phyloP scores from a whole-genome alignment of 768 basidiomycete genomes.

The Auricularia sp. region DNA sequence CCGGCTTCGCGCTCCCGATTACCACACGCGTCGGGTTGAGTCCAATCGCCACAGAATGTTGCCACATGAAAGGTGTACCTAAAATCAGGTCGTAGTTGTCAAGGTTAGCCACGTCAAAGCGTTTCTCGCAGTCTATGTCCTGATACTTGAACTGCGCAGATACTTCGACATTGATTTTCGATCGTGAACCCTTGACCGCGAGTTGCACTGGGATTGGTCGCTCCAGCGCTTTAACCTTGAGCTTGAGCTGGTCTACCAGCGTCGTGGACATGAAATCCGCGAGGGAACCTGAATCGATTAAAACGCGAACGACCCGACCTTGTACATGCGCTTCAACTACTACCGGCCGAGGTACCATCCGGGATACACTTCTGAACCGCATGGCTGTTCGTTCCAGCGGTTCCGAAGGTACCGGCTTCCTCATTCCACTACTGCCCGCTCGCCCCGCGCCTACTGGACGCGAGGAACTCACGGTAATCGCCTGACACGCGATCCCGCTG shows the following conservation, averaged over 20 bases:
- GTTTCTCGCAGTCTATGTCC: not conserved
- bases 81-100: slow-evolving; percentile 29
- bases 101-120: slow-evolving; percentile 26
- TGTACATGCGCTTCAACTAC: slow-evolving; percentile 7
- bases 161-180: slow-evolving; percentile 5
- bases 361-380: slow-evolving; percentile 1
- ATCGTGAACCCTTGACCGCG: slow-evolving; percentile 8
- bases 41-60: slow-evolving; percentile 20
- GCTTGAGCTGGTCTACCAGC: slow-evolving; percentile 8
- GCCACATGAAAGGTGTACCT: slow-evolving; percentile 28
- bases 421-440: not conserved
- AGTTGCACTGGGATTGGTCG: slow-evolving; percentile 10
- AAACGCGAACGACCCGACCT: not conserved
- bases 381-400: slow-evolving; percentile 7
- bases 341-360: slow-evolving; percentile 5
- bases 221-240: not conserved
- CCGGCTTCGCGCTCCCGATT: not conserved
- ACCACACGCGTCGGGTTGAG: slow-evolving; percentile 10
- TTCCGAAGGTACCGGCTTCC: not conserved
- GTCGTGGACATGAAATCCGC: slow-evolving; percentile 11
- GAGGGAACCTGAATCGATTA: slow-evolving; percentile 9
- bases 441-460: not conserved
- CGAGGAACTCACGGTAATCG: not conserved
- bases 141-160: slow-evolving; percentile 6
- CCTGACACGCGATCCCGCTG: not conserved